These are phyloP conservation scores for Pythium myriotylum DNA, from an alignment of 352 stramenopile genomes.

Conservation along the genomic window DNA sequence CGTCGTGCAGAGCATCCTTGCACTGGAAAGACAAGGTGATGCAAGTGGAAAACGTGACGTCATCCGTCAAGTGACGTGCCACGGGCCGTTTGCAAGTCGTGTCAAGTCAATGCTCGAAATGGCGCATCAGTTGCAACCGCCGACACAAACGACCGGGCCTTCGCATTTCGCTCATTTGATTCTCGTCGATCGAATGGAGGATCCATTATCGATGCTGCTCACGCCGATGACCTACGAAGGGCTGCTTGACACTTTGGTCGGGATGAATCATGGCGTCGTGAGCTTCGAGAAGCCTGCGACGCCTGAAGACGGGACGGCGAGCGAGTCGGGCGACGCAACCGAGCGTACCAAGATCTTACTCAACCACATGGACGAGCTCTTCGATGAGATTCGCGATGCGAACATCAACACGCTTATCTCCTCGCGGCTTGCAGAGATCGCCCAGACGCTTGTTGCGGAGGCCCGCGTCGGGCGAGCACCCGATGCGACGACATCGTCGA, in stretches of 20 bases:
- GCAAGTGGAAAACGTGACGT: neutral
- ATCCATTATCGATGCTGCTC: conserved; percentile 80
- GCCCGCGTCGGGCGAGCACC: conserved; percentile 34
- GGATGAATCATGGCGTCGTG: conserved; percentile 74
- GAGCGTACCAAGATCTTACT: conserved; percentile 58
- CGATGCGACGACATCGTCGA: neutral
- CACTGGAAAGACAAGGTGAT: conserved; percentile 47
- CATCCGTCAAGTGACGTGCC: conserved; percentile 46
- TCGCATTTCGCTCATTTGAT: conserved; percentile 56
- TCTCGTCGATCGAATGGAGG: conserved; percentile 76
- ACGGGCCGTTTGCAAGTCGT: conserved; percentile 53
- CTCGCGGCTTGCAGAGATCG: conserved; percentile 47
- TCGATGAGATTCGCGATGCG: conserved; percentile 69
- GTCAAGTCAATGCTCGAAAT: conserved; percentile 71
- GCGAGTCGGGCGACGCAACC: conserved; percentile 4
- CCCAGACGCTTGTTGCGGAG: conserved; percentile 54
- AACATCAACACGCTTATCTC: conserved; percentile 81
- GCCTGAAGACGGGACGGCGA: conserved; percentile 14
- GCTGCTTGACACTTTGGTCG: conserved; percentile 69
- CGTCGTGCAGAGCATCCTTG: conserved; percentile 66
- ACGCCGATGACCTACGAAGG: conserved; percentile 88
- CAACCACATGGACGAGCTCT: conserved; percentile 73
- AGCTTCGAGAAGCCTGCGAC: conserved; percentile 45
- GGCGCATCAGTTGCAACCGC: conserved; percentile 37
- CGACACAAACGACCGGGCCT: neutral